Conservation (phyloP, 192 early-diverging fungal genomes). For the Backusella parvicylindrica region DNA sequence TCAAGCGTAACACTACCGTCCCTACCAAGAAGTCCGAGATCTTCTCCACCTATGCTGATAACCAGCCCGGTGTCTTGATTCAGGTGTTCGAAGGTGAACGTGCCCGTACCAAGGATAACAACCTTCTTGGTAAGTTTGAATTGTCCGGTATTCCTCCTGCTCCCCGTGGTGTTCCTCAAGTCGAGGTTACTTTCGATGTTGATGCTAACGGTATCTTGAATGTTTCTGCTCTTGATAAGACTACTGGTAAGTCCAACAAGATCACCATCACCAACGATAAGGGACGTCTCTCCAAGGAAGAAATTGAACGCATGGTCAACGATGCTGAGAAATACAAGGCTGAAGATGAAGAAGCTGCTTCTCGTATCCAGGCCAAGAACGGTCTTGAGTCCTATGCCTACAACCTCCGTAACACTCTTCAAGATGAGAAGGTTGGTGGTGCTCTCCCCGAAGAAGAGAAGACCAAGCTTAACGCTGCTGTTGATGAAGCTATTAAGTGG, state of each 20-base stretch:
- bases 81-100: conserved; percentile 98
- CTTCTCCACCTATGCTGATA: conserved; percentile 97
- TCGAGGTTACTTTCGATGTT: conserved; percentile 96
- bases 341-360: conserved; percentile 92
- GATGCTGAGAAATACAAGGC: conserved; percentile 89
- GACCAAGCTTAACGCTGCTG: conserved; percentile 76
- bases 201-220: conserved; percentile 98
- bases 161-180: conserved; percentile 95
- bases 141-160: conserved; percentile 96
- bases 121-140: conserved; percentile 97
- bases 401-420: conserved; percentile 92
- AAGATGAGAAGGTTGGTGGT: conserved; percentile 82
- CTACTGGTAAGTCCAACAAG: conserved; percentile 91
- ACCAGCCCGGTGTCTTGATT: conserved; percentile 95
- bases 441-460: conserved; percentile 87
- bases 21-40: conserved; percentile 96
- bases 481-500: conserved; percentile 94
- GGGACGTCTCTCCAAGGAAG: conserved; percentile 85
- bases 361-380: conserved; percentile 89
- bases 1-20: conserved; percentile 95
- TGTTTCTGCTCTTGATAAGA: conserved; percentile 92
- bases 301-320: conserved; percentile 91
- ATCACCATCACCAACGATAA: conserved; percentile 99
- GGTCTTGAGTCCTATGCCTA: conserved; percentile 97
- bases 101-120: conserved; percentile 95